Evolutionary conservation across 2,329 filamentous ascomycete species (phyloP), one percentile per base, ranked within the genome.

Genomic region (Graphilbum fragrans): DNA sequence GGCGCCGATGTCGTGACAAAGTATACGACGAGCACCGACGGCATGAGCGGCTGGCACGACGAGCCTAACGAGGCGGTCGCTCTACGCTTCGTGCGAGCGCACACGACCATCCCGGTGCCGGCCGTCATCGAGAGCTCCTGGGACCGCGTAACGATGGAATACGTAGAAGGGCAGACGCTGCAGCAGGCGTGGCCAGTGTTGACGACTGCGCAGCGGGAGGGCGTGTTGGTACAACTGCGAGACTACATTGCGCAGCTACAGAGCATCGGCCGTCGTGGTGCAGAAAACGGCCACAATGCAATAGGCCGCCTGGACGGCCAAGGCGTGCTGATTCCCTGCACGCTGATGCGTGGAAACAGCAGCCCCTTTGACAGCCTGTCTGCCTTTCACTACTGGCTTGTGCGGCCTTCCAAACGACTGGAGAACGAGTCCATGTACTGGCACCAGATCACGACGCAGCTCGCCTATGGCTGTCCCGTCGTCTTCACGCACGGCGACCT

Each of bases 121-220:
- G 37, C 50, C 8, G 48, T 57, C n/a, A 41, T 54, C 6, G 48
- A 49, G 32, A 53, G 50, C 18, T 50, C 50, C 2, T 56, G 44
- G 49, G 52, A 54, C 39, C 53, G 52, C 29, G 44, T 56, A 9
- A 53, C 50, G 5, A 49, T 53, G 54, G 43, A 51, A 35, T 50
- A 50, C 16, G 33, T 57, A 1, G 44, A 52, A 16, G 54, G 55
- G 2, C 47, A 54, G n/a, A 52, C 52, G 17, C 42, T 54, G 22
- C 25, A 48, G 31, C 35, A 53, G 34, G 52, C 47, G 0, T 56
- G 54, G 53, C 45, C 48, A 1, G 27, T 22, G 0, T 46, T 53
- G 0, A 44, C 45, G 18, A 14, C 39, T 9, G 42, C 44, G 1
- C 39, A 56, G 37, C 50, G 49, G 10, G 37, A 44, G 1, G 33